These are phyloP conservation scores for Xerocomus spinulosus DNA, from an alignment of 768 basidiomycete species.

Conservation along the genomic window DNA sequence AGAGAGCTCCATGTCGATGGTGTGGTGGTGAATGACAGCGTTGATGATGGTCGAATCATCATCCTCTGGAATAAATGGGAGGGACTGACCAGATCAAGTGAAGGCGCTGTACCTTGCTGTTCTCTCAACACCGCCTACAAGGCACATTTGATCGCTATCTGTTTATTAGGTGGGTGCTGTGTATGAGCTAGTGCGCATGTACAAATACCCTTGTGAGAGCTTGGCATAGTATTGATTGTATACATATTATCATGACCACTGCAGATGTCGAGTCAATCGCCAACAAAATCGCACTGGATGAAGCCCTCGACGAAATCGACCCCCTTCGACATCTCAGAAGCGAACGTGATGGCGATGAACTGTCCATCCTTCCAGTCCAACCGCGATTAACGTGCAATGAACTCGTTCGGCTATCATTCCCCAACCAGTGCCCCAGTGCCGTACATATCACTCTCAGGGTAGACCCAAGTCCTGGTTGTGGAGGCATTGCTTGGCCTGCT, in stretches of 20 bases:
- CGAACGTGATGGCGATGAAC: conserved; percentile 26
- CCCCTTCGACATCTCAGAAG: conserved; percentile 59
- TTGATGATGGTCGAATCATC: conserved; percentile 4
- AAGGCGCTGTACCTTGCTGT: conserved; percentile 10
- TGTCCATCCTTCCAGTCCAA: conserved; percentile 49
- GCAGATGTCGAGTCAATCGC: too few species aligned
- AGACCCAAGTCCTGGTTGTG: conserved; percentile 84
- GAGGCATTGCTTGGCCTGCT: conserved; percentile 90
- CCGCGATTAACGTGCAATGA: conserved; percentile 46
- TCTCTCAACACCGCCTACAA: conserved; percentile 16
- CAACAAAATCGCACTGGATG: conserved; percentile 45
- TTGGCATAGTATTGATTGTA: too few species aligned
- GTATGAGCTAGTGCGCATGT: conserved; percentile 1
- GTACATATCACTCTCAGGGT: conserved; percentile 47
- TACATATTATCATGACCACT: too few species aligned
- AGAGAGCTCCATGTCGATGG: conserved; percentile 16
- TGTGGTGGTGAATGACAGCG: conserved; percentile 7
- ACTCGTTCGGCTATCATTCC: conserved; percentile 42
- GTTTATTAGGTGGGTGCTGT: background rate
- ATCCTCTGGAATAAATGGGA: conserved; percentile 21
- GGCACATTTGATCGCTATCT: conserved; percentile 15
- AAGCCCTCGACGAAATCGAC: conserved; percentile 50
- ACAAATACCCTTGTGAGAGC: too few species aligned
- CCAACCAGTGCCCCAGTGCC: conserved; percentile 5
- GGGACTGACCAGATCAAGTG: conserved; percentile 1